Evolutionary conservation across 2,329 filamentous ascomycete genomes (phyloP), one percentile per base, ranked within the genome.

Genomic region (Ophiostoma ulmi): DNA sequence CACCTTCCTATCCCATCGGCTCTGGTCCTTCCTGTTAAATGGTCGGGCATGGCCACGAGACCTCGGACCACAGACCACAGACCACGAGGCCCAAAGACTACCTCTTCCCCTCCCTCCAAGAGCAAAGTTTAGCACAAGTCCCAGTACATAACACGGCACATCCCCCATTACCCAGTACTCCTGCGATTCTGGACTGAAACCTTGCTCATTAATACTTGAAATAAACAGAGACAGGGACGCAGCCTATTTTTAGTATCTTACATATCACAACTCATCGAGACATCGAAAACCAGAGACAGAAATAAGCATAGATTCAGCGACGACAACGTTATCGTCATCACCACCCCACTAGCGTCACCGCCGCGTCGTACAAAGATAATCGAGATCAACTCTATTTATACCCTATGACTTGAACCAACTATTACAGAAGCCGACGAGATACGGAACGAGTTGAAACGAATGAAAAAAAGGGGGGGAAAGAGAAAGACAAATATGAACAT

Each of bases 351-450:
- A 31, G n/a, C 8, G 17, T 14, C n/a, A 26, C 13, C 52, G 11
- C 22, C 52, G 13, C 13, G 20, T 48, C 14, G 6, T 48, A n/a
- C 52, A 22, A n/a, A 26, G 3, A 26, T 13, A 58, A 58, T 26
- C 52, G 52, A 58, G 52, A 58, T 58, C 52, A 58, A 26, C 52
- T 58, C 52, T 58, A 26, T 58, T 58, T 58, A 58, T 58, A 58
- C 3, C 8, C 11, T 58, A 58, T 58, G 22, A 26, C 11, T 13
- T 55, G 31, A 31, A 3, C 31, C 31, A 58, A 26, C 52, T 5
- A 58, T 22, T 26, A 26, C 52, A 26, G 17, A 48, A 58, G 10
- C 52, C 52, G 52, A 58, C 52, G n/a, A n/a, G 8, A 7, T 48
- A 48, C n/a, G 2, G 17, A 48, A 48, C 44, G 31, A 31, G 17